Base-by-base conservation (phyloP, 257 asterid species). In the Solanum piurae region DNA sequence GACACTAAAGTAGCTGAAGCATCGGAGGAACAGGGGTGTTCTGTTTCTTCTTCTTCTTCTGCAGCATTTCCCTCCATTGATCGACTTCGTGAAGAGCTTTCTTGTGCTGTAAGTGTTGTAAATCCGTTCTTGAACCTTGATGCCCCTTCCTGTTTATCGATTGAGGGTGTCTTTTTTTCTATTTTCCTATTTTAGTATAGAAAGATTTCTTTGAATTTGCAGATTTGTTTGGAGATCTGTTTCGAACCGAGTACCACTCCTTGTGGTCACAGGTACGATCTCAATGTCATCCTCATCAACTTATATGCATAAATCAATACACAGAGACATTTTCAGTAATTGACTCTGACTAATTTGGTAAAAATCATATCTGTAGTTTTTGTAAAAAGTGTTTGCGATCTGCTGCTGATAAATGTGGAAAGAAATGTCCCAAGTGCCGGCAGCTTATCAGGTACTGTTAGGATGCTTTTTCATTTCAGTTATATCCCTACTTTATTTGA, bases 371-470 rank as follows among this genome's bases (percentile, higher is more conserved):
- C n/a, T 74, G 90, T 88, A 95, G 99, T 89, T 97, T 97, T 86
- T 97, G 99, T 87, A 95, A 93, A 60, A 93, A 92, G 87, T 96
- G 99, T 80, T 89, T 97, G 93, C 91, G 94, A 58, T 95, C 98
- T 12, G 98, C 99, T 10, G 99, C 98, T 79, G 99, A 97, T 66
- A 97, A 91, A 88, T 97, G 99, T 80, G 99, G 99, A 84, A 96
- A 94, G 95, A 92, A 87, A 91, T 97, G 99, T 89, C 99, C 99
- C 21, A 97, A 97, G 87, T 97, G 99, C 93, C 93, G 99, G 93
- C 96, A 97, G 88, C 95, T 93, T 87, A 94, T 96, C 77, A 95
- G 99, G 99, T 76, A 38, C 21, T 12, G 25, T 71, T 71, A 33
- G 77, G 77, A 33, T 71, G 25, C 25, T 8, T 31, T 29, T 9